Evolutionary conservation across 805 yeast genomes (phyloP), one percentile per base, ranked within the genome.

Genomic region (Metschnikowia picachoensis): DNA sequence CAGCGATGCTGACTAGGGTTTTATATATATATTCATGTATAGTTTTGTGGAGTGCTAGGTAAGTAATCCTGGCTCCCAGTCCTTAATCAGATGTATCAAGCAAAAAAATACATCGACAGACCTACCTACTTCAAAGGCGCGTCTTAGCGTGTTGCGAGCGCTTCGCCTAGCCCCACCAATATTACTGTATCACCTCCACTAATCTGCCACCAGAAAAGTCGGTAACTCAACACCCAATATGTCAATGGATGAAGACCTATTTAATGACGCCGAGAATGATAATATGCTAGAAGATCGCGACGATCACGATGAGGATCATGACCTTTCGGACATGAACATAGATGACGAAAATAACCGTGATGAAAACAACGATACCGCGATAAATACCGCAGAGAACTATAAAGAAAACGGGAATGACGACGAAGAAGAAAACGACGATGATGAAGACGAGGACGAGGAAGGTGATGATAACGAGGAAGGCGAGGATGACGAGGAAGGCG

Each of bases 201-300:
- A 11, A 3, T 10, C 2, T 27, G 16, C 3, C n/a, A 14, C 12
- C 9, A 14, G 29, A 30, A 20, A 28, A 52, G 3, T 2, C 20
- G 20, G 3, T 3, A 20, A 20, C 2, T 3, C 6, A 2, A 20
- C 2, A 20, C 20, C 6, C 20, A 20, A 20, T 20, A 20, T 52
- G 54, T 39, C 55, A 20, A 43, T 43, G 46, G 56, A 58, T 32
- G 62, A 60, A 10, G 61, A 60, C 34, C 51, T 59, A 43, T 60
- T 56, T 49, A 52, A 56, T 41, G 56, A 49, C 34, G 61, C 47
- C 29, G 60, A 57, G 43, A 51, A 51, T 35, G 53, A 46, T 30
- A 48, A 47, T 12, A 50, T 51, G 46, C 42, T 50, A 14, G 58
- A 37, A 9, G 55, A 52, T 8, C 55, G 53, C 16, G 37, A 35